phyloP scores from a whole-genome alignment of 768 basidiomycete genomes.

The Agrocybe pediades region DNA sequence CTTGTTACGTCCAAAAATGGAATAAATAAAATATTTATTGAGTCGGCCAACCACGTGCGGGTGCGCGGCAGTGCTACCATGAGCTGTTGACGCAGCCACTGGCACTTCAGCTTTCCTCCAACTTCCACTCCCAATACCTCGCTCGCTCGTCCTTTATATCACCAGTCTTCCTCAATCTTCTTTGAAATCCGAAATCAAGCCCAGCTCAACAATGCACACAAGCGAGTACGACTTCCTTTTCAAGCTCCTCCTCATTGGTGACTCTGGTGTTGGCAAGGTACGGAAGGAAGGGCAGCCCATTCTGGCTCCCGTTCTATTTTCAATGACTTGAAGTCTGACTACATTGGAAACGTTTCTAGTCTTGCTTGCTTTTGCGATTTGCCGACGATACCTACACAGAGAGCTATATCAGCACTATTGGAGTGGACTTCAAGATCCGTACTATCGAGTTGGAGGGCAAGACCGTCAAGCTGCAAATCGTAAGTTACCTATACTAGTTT shows the following conservation, averaged over 20 bases:
- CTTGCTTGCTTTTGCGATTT: conserved; percentile 88
- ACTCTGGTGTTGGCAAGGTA: conserved; percentile 95
- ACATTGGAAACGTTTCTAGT: conserved; percentile 45
- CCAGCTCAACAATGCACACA: conserved; percentile 70
- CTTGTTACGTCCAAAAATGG: background rate
- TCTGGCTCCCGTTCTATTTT: conserved; percentile 19
- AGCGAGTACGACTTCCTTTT: conserved; percentile 96
- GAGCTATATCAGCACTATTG: conserved; percentile 96
- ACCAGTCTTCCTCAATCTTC: conserved; percentile 13
- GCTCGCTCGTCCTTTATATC: conserved; percentile 2
- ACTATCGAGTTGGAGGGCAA: conserved; percentile 99
- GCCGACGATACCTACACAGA: conserved; percentile 98
- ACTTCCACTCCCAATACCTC: conserved; percentile 13
- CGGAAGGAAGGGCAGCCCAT: conserved; percentile 2
- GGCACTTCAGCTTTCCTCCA: conserved; percentile 23
- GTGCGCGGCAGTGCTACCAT: conserved; percentile 23
- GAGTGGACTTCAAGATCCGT: conserved; percentile 98
- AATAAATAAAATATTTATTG: conserved; percentile 2
- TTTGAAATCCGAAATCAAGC: conserved; percentile 4
- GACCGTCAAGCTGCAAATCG: conserved; percentile 98
- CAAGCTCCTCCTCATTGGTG: conserved; percentile 93
- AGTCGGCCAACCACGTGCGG: conserved; percentile 33
- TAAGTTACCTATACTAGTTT: conserved; percentile 44
- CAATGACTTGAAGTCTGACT: conserved; percentile 22
- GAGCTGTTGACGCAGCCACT: conserved; percentile 40